phyloP scores from a whole-genome alignment of 148 eudicot species.

The Diospyros lotus region DNA sequence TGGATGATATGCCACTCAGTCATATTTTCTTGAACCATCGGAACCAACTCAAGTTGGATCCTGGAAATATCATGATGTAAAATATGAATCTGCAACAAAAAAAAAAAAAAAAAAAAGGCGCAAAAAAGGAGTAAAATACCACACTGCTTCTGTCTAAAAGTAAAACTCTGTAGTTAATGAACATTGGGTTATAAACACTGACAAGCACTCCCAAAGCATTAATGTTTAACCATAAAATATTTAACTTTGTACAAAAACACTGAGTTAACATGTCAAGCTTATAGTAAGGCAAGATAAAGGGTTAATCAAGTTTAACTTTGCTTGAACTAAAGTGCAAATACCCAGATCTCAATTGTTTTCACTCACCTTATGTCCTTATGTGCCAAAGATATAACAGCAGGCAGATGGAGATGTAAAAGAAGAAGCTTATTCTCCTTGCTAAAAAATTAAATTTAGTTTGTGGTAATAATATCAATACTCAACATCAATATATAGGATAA shows the following conservation, averaged over 20 bases:
- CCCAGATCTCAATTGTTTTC: neutral
- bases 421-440: neutral
- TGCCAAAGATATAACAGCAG: neutral
- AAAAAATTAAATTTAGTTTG: neutral
- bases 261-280: too few species aligned
- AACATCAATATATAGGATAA: too few species aligned
- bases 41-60: conserved; percentile 80
- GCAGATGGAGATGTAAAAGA: neutral
- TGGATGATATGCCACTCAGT: conserved; percentile 90
- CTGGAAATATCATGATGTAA: conserved; percentile 58
- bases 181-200: too few species aligned
- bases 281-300: too few species aligned
- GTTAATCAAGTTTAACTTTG: too few species aligned
- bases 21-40: conserved; percentile 75
- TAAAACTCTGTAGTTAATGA: neutral
- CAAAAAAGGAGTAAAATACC: neutral
- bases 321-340: neutral
- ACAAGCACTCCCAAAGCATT: too few species aligned
- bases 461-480: too few species aligned
- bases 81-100: conserved; percentile 60
- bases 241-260: too few species aligned
- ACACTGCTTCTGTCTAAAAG: neutral
- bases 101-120: conserved; percentile 14
- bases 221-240: neutral
- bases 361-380: neutral